Base-by-base conservation (phyloP, 2,329 filamentous ascomycete species). In the Diatrype stigma region DNA sequence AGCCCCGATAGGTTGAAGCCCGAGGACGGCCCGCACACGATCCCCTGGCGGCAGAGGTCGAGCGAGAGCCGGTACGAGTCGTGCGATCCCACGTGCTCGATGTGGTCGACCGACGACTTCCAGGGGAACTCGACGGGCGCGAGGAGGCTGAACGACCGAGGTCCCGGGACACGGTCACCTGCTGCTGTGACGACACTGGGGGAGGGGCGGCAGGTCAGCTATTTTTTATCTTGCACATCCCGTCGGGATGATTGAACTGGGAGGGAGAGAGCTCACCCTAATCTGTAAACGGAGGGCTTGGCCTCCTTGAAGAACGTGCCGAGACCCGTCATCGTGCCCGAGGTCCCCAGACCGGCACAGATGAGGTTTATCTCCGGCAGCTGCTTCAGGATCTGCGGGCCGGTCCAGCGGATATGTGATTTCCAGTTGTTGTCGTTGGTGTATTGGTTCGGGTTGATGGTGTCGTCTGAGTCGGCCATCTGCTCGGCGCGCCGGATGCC, bases 1-100 rank as follows among this genome's bases (percentile, higher is more conserved):
- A 80, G 61, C 11, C 82, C 79, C 49, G 73, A 58, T 1, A 85
- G 66, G 48, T 79, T 82, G 58, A 83, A 79, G 0, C 82, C 82
- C 0, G 80, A 84, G 0, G 80, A 84, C 0, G 82, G 82, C 0
- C 82, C 82, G 38, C 77, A 81, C 6, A 85, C 70, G 6, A 85
- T 63, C 0, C 82, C 82, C 47, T 83, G 70, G 1, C 82, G 72
- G 22, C 74, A 81, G 1, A 86, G 67, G 12, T 77, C 67, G 26
- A 85, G 61, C 0, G 80, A 84, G 7, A 78, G 54, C 0, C 69
- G 65, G 59, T 75, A 85, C 0, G 81, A 79, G 35, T 81, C 76
- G 7, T 69, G 64, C 0, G 80, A 83, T 2, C 73, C 75, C 1
- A 85, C 79, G 47, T 82, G 73, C 51, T 83, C 79, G 8, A 84